Evolutionary conservation across 2,329 filamentous ascomycete species (phyloP).

Genomic region (Aspergillus cejpii): DNA sequence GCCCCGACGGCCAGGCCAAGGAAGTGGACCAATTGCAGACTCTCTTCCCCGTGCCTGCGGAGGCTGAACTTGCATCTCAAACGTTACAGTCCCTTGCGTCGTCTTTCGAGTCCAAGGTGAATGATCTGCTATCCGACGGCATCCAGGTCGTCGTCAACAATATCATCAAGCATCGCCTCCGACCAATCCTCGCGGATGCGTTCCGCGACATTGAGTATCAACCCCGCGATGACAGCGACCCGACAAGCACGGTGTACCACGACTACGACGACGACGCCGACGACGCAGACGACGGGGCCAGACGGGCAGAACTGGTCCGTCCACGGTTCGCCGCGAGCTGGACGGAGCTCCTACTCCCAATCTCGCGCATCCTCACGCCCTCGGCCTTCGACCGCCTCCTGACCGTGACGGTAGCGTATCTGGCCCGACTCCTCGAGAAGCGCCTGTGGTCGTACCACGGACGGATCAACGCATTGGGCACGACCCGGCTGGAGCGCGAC

Average conservation of each 20-base stretch:
- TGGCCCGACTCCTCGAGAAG: slow-evolving; percentile 77
- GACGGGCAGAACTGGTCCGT: slow-evolving; percentile 60
- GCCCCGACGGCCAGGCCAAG: slow-evolving; percentile 15
- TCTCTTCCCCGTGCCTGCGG: slow-evolving; percentile 73
- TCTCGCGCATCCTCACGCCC: slow-evolving; percentile 75
- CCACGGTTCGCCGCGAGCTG: slow-evolving; percentile 77
- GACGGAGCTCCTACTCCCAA: slow-evolving; percentile 76
- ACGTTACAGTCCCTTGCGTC: slow-evolving; percentile 62
- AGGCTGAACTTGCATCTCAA: slow-evolving; percentile 62
- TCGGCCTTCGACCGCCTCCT: slow-evolving; percentile 71
- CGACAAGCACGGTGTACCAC: slow-evolving; percentile 36
- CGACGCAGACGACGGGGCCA: slow-evolving; percentile 20
- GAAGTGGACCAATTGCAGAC: slow-evolving; percentile 45
- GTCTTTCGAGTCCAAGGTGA: slow-evolving; percentile 69
- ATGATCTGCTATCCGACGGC: slow-evolving; percentile 75
- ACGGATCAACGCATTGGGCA: slow-evolving; percentile 71
- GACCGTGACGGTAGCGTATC: slow-evolving; percentile 63
- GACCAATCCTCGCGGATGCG: slow-evolving; percentile 75
- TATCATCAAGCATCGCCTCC: slow-evolving; percentile 75
- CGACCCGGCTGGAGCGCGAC: slow-evolving; percentile 76
- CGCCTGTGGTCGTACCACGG: slow-evolving; percentile 74
- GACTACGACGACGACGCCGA: slow-evolving; percentile 41
- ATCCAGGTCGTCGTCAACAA: slow-evolving; percentile 80
- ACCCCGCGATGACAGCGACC: slow-evolving; percentile 49
- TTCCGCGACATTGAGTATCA: slow-evolving; percentile 90